Evolutionary conservation across 1,139 yeast genomes (phyloP), one percentile per base, ranked within the genome.

Genomic region (Pichia sp.): DNA sequence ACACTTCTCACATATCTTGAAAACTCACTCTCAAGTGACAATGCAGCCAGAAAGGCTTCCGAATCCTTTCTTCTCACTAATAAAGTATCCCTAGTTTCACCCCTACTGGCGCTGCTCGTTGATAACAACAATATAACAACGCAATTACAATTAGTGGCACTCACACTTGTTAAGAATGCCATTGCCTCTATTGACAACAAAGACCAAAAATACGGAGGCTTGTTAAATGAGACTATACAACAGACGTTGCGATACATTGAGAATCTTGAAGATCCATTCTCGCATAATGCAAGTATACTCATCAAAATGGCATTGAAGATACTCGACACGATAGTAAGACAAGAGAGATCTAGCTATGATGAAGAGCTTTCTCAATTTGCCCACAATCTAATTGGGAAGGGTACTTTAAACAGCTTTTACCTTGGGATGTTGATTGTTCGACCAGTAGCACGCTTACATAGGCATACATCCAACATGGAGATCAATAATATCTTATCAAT

Each of bases 101-200:
- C n/a, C n/a, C n/a, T n/a, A n/a, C n/a, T n/a, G n/a, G n/a, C 32
- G 15, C 18, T 39, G 11, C 14, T 30, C 5, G 15, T 22, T 11
- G 27, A 38, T 25, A 15, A 13, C 3, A 21, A 30, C 6, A 30
- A 24, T 11, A 7, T 24, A n/a, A n/a, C 27, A 24, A 13, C 14
- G n/a, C 34, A 39, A 20, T 13, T 36, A 2, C 25, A 32, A 22
- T 14, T 39, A 2, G 35, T 37, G 13, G 30, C 33, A 8, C 22
- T 39, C 9, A 39, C 42, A 8, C 19, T 35, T 8, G 32, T 39
- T 9, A 39, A 39, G 10, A 39, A 37, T n/a, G 19, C 37, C n/a
- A 31, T 39, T 15, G 14, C 19, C 6, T 19, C 25, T 8, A 33
- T 32, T 18, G 33, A 33, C 31, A 39, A 25, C 23, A 8, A 13